A percentile compares a stretch with the other conserved stretches of the same genome.
phyloP scores from a whole-genome alignment of 116 monocot species.

The Thalassia testudinum region DNA sequence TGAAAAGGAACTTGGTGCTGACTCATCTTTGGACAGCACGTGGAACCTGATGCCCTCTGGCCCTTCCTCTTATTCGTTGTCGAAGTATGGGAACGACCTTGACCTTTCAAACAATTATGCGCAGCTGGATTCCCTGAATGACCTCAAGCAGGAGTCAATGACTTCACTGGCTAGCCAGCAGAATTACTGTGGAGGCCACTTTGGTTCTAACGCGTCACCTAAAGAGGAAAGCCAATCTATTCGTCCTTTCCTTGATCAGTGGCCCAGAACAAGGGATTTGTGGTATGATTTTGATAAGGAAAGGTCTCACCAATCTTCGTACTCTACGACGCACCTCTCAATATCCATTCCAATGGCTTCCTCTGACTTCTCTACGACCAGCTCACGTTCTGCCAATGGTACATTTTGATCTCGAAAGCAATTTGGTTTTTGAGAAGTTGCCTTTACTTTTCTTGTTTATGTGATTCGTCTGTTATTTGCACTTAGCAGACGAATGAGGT shows the following conservation, averaged over 20 bases:
- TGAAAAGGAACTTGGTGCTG: constrained; percentile 19
- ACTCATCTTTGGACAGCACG: constrained; percentile 39
- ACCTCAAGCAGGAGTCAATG: background rate
- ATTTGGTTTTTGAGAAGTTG: too few relatives aligned
- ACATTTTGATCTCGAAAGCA: too few relatives aligned
- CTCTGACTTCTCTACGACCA: constrained; percentile 58
- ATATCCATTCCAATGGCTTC: constrained; percentile 70
- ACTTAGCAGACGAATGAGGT: too few relatives aligned
- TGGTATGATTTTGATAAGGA: constrained; percentile 56
- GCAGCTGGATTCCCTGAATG: constrained; percentile 16
- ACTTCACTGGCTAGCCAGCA: too few relatives aligned
- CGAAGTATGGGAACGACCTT: constrained; percentile 10
- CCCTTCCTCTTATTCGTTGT: constrained; percentile 1
- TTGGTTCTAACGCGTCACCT: too few relatives aligned
- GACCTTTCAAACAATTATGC: constrained; percentile 21
- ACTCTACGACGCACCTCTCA: constrained; percentile 64
- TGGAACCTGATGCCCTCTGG: constrained; percentile 42
- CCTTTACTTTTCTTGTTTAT: too few relatives aligned
- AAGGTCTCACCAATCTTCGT: constrained; percentile 30
- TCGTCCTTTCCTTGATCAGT: constrained; percentile 64
- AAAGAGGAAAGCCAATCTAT: constrained; percentile 17
- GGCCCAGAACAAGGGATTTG: constrained; percentile 46
- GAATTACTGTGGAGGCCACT: too few relatives aligned
- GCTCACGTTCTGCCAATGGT: constrained; percentile 50
- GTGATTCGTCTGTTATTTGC: too few relatives aligned